A percentile compares a stretch with the other conserved stretches of the same genome.
Conservation (phyloP, 2,329 filamentous ascomycete genomes). For the Alternaria angustiovoidea region DNA sequence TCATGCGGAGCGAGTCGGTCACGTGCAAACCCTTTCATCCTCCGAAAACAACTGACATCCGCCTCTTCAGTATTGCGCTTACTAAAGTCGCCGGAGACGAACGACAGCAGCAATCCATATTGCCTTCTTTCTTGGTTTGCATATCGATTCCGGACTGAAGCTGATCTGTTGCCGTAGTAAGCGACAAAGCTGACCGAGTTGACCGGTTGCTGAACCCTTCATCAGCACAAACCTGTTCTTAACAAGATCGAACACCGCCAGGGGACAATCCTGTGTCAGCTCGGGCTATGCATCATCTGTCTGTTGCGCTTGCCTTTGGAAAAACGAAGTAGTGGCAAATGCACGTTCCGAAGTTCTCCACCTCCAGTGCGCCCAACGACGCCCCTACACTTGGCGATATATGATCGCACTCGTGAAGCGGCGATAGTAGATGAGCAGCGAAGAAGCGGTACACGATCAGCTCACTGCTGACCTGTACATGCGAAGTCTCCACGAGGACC, state of each 20-base stretch:
- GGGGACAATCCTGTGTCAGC: neutral
- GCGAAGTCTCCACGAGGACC: conserved; percentile 17
- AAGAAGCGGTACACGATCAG: conserved; percentile 14
- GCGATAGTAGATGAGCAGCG: conserved; percentile 4
- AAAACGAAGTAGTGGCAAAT: neutral
- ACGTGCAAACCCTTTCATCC: conserved; percentile 1
- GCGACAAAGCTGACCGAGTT: conserved; percentile 2
- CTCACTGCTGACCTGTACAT: conserved; percentile 17
- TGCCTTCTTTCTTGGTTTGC: neutral
- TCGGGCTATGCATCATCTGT: neutral
- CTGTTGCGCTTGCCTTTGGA: neutral
- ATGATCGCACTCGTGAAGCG: neutral
- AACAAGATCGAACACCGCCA: neutral
- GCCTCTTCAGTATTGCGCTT: neutral
- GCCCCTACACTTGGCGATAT: neutral
- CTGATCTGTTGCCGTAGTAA: neutral
- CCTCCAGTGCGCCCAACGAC: neutral
- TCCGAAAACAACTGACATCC: neutral
- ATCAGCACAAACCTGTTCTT: conserved; percentile 12
- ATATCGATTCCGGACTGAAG: neutral
- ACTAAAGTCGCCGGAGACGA: neutral
- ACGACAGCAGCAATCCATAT: neutral
- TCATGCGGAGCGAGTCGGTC: neutral
- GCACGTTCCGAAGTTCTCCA: neutral
- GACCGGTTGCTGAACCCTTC: conserved; percentile 13